Evolutionary conservation across 805 yeast genomes (phyloP), one percentile per base, ranked within the genome.

Genomic region (Candida orba): DNA sequence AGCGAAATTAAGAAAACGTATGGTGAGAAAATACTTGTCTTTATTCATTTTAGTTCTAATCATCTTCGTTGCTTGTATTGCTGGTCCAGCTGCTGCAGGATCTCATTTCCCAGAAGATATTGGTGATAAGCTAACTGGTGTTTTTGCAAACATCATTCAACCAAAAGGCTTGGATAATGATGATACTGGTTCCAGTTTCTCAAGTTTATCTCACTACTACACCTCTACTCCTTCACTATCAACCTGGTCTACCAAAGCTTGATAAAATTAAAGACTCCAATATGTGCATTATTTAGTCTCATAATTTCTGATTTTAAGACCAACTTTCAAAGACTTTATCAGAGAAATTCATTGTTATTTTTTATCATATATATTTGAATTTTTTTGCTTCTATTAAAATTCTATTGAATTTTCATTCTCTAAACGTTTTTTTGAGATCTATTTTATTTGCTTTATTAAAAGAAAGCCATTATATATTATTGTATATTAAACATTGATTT

Each of bases 1-100:
- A 73, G 91, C 95, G 45, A 83, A 87, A 71, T 80, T 90, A 67
- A 84, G 99, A 68, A 88, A 84, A 84, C 83, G 99, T 73, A 91
- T 93, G 95, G 95, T 93, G 32, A 81, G 85, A 68, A 89, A 88
- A 69, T 93, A 93, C 74, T 81, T 95, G 50, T 67, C 85, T 10
- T 72, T 95, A 63, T 93, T 81, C 76, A 79, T 87, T 58, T 56
- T 69, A 45, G 69, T 93, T 49, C 68, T 95, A 57, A 62, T 78
- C 39, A 59, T 88, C 47, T 89, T 89, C 57, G 78, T 80, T 52
- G 82, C 76, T 39, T 67, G 91, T 64, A 81, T 93, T 60, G 83
- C 81, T 51, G 97, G 93, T 37, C 99, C 99, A 52, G 96, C 96
- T 31, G 83, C 77, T 51, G 98, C 91, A 24, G 78, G 87, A 38